Evolutionary conservation across 2,329 filamentous ascomycete species (phyloP), one percentile per base, ranked within the genome.

Genomic region (Penicillium digitatum): DNA sequence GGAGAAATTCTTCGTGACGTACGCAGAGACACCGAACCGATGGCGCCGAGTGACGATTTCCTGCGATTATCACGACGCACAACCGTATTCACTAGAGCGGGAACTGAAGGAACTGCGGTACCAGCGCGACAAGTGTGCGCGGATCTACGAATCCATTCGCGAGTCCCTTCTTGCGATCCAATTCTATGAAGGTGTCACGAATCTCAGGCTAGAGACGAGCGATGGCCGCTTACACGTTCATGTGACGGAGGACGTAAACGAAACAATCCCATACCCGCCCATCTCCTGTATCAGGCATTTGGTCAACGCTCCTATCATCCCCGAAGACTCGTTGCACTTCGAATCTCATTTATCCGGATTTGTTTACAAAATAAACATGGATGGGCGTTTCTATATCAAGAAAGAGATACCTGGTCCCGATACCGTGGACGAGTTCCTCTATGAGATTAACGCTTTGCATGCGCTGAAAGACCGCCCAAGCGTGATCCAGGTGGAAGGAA

Each of bases 1-100:
- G 40, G 94, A 99, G 73, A 99, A 99, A 72, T 97, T 97, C 78
- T 99, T 97, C 72, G 87, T 99, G 60, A 97, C 94, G 0, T 99
- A 89, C 71, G 89, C 91, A 45, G 88, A 95, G 71, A 82, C 83
- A 45, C 86, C 89, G 5, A 87, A 84, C 59, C 79, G 84, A 58
- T 96, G 92, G 89, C 85, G 90, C 52, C 83, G 93, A 47, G 88
- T 99, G 48, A 97, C 94, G 3, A 86, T 99, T 29, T 96, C 94
- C 0, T 84, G 95, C 64, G 94, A 99, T 74, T 99, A 97, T 73
- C 86, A 91, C 56, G 79, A 88, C 67, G 87, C 90, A 5, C 86
- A 87, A 1, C 81, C 84, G 1, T 87, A 88, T 60, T 97, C 93
- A 0, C 80, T 99, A 9, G 94, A 99, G 75, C 82, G 85, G 64